Percentiles rank a stretch among this genome's conserved stretches.
Evolutionary conservation across 805 yeast genomes (phyloP).

Genomic region (Sugiyamaella marilandica): DNA sequence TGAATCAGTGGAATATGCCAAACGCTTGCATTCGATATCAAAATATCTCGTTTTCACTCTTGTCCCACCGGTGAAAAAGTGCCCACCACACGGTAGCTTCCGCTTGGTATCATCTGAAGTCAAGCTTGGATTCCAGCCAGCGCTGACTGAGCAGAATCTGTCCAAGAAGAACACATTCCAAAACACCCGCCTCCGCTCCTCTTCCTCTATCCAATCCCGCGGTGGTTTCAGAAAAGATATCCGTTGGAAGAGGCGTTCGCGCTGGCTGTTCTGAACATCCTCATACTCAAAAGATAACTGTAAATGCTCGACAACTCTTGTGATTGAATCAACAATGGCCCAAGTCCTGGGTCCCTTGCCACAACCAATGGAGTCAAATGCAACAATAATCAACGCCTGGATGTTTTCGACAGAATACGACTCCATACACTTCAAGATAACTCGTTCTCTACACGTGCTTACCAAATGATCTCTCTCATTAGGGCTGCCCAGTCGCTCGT

Average conservation of each 20-base stretch:
- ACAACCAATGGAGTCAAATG: slow-evolving; percentile 18
- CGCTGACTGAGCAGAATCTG: slow-evolving; percentile 16
- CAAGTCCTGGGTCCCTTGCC: slow-evolving; percentile 20
- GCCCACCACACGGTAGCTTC: slow-evolving; percentile 16
- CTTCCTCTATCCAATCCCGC: slow-evolving; percentile 11
- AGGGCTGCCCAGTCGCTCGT: not conserved
- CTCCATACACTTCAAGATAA: slow-evolving; percentile 14
- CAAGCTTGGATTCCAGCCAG: slow-evolving; percentile 20
- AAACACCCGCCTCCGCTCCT: slow-evolving; percentile 17
- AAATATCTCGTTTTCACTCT: slow-evolving; percentile 11
- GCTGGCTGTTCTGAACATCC: slow-evolving; percentile 10
- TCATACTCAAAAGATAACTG: slow-evolving; percentile 17
- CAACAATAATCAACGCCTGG: slow-evolving; percentile 16
- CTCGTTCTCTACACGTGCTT: slow-evolving; percentile 14
- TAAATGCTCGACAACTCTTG: slow-evolving; percentile 18
- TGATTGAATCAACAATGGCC: slow-evolving; percentile 17
- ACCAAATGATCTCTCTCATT: slow-evolving; percentile 4
- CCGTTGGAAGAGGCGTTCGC: slow-evolving; percentile 10
- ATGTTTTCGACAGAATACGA: slow-evolving; percentile 17
- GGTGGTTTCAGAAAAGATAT: slow-evolving; percentile 13
- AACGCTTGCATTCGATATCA: not conserved
- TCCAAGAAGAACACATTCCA: slow-evolving; percentile 17
- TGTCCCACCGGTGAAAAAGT: slow-evolving; percentile 2
- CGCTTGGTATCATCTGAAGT: slow-evolving; percentile 12
- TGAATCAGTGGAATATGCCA: not conserved